phyloP scores from a whole-genome alignment of 73 alveolate species.

The Effrenium voratum region DNA sequence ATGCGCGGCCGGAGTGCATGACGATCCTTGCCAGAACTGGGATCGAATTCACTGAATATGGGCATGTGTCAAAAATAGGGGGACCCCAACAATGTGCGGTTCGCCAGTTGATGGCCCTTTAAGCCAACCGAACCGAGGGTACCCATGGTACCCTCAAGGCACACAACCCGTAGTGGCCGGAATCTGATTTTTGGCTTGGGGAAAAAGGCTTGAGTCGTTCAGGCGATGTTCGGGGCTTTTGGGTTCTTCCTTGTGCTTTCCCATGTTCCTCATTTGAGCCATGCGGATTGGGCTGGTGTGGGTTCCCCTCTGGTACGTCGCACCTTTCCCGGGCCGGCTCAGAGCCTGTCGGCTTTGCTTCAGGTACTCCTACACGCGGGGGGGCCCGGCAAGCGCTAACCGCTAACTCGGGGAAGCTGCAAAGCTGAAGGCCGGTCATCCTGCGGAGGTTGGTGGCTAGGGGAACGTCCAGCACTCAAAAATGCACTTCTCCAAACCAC shows the following conservation, averaged over 20 bases:
- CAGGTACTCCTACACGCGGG: constrained; percentile 14
- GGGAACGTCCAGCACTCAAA: not conserved
- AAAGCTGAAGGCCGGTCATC: not conserved
- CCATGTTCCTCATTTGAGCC: not conserved
- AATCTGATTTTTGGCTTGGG: too few species aligned
- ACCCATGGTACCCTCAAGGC: not conserved
- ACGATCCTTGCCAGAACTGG: not conserved
- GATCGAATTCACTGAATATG: not conserved
- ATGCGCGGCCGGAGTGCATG: not conserved
- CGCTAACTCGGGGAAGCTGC: not conserved
- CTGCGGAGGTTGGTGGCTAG: too few species aligned
- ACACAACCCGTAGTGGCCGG: not conserved
- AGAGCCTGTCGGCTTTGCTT: not conserved
- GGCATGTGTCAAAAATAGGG: not conserved
- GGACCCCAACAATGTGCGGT: not conserved
- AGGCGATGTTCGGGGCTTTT: not conserved
- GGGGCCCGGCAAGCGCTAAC: not conserved
- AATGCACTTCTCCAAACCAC: not conserved
- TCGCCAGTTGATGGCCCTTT: not conserved
- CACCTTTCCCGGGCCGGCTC: too few species aligned
- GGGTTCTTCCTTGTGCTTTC: not conserved
- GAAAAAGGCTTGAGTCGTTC: not conserved
- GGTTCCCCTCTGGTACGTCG: not conserved
- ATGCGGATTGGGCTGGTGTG: not conserved
- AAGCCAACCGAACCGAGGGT: not conserved